Base-by-base conservation (phyloP, 2,329 filamentous ascomycete species). In the Tolypocladium ovalisporum region DNA sequence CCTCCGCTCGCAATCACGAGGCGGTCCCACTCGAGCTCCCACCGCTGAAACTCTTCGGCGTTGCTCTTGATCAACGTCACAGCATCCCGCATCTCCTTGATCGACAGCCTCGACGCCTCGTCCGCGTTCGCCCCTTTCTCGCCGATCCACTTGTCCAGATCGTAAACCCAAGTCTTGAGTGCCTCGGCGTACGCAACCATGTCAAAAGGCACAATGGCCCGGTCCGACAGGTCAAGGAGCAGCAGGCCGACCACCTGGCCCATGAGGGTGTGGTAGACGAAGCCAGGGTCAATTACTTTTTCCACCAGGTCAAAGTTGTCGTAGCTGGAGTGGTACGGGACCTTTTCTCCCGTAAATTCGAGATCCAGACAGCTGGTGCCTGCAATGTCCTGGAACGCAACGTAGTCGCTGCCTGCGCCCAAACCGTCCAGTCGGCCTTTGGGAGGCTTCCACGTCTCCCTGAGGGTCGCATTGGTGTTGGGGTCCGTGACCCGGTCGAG, bases 281-380 rank as follows among this genome's bases (percentile, higher is more conserved):
- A 96, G 1, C 82, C 86, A 0, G 90, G 90, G 68, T 99, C 94
- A 27, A 89, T 86, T 59, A 89, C 84, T 40, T 79, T 80, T 32
- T 85, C 78, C 80, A 97, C 90, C 86, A 90, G 93, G 51, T 91
- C 87, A 64, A 89, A 92, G 56, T 85, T 95, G 68, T 97, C 93
- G 72, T 96, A 95, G 72, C 88, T 94, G 59, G 88, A 92, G 71
- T 91, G 86, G 55, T 86, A 84, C 0, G 92, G 90, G 65, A 81
- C 87, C 13, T 76, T 71, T 9, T 80, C 76, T 51, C 88, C 88
- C 40, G 76, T 66, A 67, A 99, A 97, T 34, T 83, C 81, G 62
- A 99, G 83, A 69, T 97, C 91, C 57, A 99, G 78, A 13, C 89
- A 92, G 51, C 90, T 93, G 9, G 86, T 91, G 55, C 94, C 94